These are phyloP conservation scores for Isoetes engelmannii DNA, from an alignment of 83 land plant species.

Conservation along the genomic window DNA sequence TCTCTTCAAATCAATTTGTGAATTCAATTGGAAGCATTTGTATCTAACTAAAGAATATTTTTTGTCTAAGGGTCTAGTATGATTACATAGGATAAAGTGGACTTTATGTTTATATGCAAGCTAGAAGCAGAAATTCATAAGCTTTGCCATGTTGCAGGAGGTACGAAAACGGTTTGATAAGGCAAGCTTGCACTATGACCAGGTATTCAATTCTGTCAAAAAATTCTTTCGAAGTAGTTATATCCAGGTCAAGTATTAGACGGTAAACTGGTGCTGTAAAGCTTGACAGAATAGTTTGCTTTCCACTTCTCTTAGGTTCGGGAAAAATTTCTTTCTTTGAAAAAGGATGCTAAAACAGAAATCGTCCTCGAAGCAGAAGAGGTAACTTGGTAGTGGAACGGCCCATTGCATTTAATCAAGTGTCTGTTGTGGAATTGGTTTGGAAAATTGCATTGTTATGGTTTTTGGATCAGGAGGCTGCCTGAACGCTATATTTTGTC, in stretches of 20 bases:
- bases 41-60: too few relatives aligned
- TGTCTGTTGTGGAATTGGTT: not conserved
- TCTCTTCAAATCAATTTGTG: too few relatives aligned
- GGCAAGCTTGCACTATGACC: constrained; percentile 84
- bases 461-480: too few relatives aligned
- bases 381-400: constrained; percentile 32
- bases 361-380: constrained; percentile 70
- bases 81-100: too few relatives aligned
- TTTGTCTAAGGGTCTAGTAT: too few relatives aligned
- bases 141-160: constrained; percentile 47
- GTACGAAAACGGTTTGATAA: constrained; percentile 92
- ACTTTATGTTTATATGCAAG: too few relatives aligned
- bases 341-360: constrained; percentile 72
- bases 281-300: not conserved
- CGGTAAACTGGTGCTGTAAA: not conserved
- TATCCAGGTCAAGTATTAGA: not conserved
- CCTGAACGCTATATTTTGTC: too few relatives aligned
- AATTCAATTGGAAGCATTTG: too few relatives aligned
- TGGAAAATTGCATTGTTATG: not conserved
- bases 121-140: too few relatives aligned
- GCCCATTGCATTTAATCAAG: too few relatives aligned
- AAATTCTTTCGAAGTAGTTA: not conserved
- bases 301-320: constrained; percentile 51
- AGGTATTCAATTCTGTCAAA: constrained; percentile 38
- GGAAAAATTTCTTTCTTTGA: constrained; percentile 80